A percentile compares a stretch with the other conserved stretches of the same genome.
These are phyloP conservation scores for Diplocarpon mali DNA, from an alignment of 2,329 filamentous ascomycete genomes.

Conservation along the genomic window DNA sequence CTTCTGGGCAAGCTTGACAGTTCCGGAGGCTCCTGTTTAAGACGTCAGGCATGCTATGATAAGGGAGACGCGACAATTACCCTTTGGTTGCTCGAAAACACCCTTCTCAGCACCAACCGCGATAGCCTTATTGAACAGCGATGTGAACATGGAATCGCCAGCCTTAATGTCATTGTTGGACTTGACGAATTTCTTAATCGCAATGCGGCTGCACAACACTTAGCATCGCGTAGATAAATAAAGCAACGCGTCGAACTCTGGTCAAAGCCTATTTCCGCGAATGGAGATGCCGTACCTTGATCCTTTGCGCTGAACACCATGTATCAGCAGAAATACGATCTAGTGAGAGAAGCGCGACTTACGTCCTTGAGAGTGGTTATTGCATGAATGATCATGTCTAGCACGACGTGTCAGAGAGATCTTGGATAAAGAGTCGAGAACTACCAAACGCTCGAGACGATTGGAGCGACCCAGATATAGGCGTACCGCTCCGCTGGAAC, in stretches of 20 bases:
- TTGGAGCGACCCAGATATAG: constrained; percentile 37
- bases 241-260: constrained; percentile 19
- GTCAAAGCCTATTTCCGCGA: neutral
- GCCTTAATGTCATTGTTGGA: constrained; percentile 57
- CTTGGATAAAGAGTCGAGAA: constrained; percentile 19
- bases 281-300: constrained; percentile 21
- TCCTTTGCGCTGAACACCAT: constrained; percentile 22
- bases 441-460: constrained; percentile 37
- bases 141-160: constrained; percentile 48
- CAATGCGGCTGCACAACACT: constrained; percentile 40
- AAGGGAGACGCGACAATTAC: constrained; percentile 36
- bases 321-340: constrained; percentile 10
- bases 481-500: constrained; percentile 33
- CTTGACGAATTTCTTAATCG: constrained; percentile 65
- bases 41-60: constrained; percentile 22
- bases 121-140: constrained; percentile 60
- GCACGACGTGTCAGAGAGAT: constrained; percentile 17
- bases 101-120: constrained; percentile 56
- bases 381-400: constrained; percentile 27
- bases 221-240: constrained; percentile 8
- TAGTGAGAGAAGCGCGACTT: constrained; percentile 11
- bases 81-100: constrained; percentile 61
- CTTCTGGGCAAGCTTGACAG: constrained; percentile 62
- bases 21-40: constrained; percentile 50
- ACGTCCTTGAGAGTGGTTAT: constrained; percentile 27